Percentiles rank a stretch among this genome's conserved stretches.
phyloP scores from a whole-genome alignment of 1,284 basidiomycete species.

The Mixia osmundae region DNA sequence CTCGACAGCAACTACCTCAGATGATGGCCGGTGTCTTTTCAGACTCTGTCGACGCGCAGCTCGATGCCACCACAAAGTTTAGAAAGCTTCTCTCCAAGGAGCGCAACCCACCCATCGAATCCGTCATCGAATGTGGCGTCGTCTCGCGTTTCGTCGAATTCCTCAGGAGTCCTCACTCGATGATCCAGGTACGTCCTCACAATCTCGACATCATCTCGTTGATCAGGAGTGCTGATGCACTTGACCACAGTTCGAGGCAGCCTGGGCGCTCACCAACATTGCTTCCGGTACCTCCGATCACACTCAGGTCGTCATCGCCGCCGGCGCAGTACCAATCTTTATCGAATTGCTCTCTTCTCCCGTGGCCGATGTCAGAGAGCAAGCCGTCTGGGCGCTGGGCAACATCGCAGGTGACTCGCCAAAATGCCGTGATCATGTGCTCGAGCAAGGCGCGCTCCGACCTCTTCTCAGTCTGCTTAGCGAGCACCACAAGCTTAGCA shows the following conservation, averaged over 20 bases:
- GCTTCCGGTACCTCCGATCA: constrained; percentile 97
- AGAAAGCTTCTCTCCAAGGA: constrained; percentile 96
- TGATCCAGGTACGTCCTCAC: constrained; percentile 55
- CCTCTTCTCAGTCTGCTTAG: constrained; percentile 28
- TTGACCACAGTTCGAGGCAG: constrained; percentile 66
- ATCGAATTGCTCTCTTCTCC: constrained; percentile 54
- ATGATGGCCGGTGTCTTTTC: constrained; percentile 90
- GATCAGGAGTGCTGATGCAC: not conserved
- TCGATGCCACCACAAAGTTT: constrained; percentile 87
- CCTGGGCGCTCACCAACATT: constrained; percentile 99
- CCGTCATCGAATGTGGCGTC: constrained; percentile 91
- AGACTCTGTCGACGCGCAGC: constrained; percentile 67
- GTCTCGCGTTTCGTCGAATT: constrained; percentile 96
- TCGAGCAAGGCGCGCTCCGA: constrained; percentile 29
- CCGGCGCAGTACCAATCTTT: constrained; percentile 89
- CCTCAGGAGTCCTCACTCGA: constrained; percentile 60
- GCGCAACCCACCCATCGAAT: constrained; percentile 98
- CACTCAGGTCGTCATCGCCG: constrained; percentile 89
- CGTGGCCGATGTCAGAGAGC: constrained; percentile 78
- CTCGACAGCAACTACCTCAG: constrained; percentile 43
- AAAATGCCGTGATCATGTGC: constrained; percentile 66
- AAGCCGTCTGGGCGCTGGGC: constrained; percentile 88
- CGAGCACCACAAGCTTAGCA: constrained; percentile 70
- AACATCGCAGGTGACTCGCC: constrained; percentile 94
- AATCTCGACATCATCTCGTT: constrained; percentile 4